These are phyloP conservation scores for Trichoderma asperellum DNA, from an alignment of 2,329 filamentous ascomycete genomes.

Conservation along the genomic window DNA sequence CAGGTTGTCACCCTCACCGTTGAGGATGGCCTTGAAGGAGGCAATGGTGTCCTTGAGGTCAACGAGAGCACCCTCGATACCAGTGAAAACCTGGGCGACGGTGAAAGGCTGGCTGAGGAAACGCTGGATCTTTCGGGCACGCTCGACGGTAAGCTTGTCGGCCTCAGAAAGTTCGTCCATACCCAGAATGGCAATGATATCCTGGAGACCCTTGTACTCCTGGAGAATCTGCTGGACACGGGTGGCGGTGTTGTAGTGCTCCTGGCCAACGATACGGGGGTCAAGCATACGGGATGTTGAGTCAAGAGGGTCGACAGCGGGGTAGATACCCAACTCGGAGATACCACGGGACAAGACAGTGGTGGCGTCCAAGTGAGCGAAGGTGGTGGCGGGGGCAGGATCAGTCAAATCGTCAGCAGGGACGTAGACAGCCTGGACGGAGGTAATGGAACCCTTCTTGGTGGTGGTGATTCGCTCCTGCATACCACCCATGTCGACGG, in stretches of 20 bases:
- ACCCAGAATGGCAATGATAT: slow-evolving; percentile 99
- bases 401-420: slow-evolving; percentile 99
- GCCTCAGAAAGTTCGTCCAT: slow-evolving; percentile 99
- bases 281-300: slow-evolving; percentile 99
- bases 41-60: slow-evolving; percentile 98
- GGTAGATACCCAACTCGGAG: slow-evolving; percentile 99
- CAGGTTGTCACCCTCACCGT: slow-evolving; percentile 92
- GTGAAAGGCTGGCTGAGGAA: slow-evolving; percentile 99
- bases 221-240: slow-evolving; percentile 99
- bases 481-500: slow-evolving; percentile 99
- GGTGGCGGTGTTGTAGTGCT: slow-evolving; percentile 95
- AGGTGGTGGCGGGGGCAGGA: slow-evolving; percentile 98
- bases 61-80: slow-evolving; percentile 94
- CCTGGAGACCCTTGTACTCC: slow-evolving; percentile 99
- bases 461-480: slow-evolving; percentile 99
- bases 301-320: slow-evolving; percentile 98
- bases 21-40: slow-evolving; percentile 96
- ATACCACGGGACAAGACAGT: slow-evolving; percentile 99
- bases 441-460: slow-evolving; percentile 99
- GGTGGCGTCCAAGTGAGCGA: slow-evolving; percentile 99
- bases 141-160: slow-evolving; percentile 99
- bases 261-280: slow-evolving; percentile 96
- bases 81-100: slow-evolving; percentile 79
- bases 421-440: slow-evolving; percentile 99
- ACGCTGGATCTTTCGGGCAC: slow-evolving; percentile 99